Evolutionary conservation across 441 rosid species (phyloP), one percentile per base, ranked within the genome.

Genomic region (Raphanus hybrid): DNA sequence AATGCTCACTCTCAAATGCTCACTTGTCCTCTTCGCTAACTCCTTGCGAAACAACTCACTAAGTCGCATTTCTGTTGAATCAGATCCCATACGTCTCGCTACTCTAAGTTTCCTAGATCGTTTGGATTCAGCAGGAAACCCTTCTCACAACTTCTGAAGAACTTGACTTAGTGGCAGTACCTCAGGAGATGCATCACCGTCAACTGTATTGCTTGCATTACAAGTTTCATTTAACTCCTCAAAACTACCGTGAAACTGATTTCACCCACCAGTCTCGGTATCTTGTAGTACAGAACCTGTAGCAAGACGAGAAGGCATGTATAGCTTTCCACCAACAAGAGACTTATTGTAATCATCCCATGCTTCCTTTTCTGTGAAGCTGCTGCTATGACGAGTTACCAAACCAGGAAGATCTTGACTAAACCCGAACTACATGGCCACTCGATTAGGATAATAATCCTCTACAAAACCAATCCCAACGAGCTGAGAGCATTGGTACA

Each of bases 351-450:
- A 83, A 76, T 84, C 62, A 58, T 57, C 48, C 78, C 60, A 35
- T 5, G 80, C 74, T 16, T 69, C 66, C 26, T 71, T 14, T 12
- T 15, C 80, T 48, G 62, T 50, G 32, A 41, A 67, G 35, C 32
- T 63, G 3, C 66, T 57, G 37, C 18, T 18, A 18, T 73, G 75
- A 41, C 18, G 6, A 75, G 29, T 67, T 39, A 75, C 71, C 26
- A 32, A 26, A 60, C 71, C 75, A 3, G 89, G 97, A 65, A 86
- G 65, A 65, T 87, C 93, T 80, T 90, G 97, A 76, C 83, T 85
- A 27, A 89, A 43, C 4, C 92, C 90, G 18, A 91, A 88, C 64
- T 90, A 88, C 90, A 82, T 83, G 0, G 87, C 86, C 60, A 87
- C 95, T 48, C 92, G 76, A 76, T 89, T 86, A 0, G 97, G 95